A percentile compares a stretch with the other conserved stretches of the same genome.
These are phyloP conservation scores for Arabidopsis hybrid DNA, from an alignment of 441 rosid species.

Conservation along the genomic window DNA sequence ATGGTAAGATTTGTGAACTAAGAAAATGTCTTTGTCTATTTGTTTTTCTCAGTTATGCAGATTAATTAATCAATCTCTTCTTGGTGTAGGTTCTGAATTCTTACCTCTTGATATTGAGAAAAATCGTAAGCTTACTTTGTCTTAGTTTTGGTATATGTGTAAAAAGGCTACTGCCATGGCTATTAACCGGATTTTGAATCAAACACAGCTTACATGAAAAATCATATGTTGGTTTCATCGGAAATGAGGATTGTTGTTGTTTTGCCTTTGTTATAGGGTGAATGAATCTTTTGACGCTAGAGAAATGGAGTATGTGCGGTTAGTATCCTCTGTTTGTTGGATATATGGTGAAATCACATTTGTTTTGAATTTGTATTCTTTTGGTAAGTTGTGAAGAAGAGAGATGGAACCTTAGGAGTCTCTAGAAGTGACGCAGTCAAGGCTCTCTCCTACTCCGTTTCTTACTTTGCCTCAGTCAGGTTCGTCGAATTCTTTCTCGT, in stretches of 20 bases:
- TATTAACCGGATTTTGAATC: constrained; percentile 13
- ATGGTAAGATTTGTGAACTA: constrained; percentile 57
- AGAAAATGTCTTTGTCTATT: not conserved
- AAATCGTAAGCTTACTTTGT: constrained; percentile 31
- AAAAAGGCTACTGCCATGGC: not conserved
- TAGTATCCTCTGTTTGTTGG: too few species aligned
- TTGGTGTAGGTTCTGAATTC: constrained; percentile 41
- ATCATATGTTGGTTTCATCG: constrained; percentile 31
- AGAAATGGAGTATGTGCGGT: too few species aligned
- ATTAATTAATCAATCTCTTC: not conserved
- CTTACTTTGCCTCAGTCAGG: too few species aligned
- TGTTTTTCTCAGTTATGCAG: not conserved
- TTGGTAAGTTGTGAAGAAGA: too few species aligned
- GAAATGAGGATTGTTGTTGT: constrained; percentile 39
- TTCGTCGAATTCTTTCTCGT: too few species aligned
- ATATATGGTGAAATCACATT: too few species aligned
- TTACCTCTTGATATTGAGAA: constrained; percentile 38
- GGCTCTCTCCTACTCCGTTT: too few species aligned
- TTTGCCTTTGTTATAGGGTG: too few species aligned
- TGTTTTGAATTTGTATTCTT: too few species aligned
- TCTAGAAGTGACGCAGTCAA: too few species aligned
- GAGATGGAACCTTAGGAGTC: too few species aligned
- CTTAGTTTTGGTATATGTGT: not conserved
- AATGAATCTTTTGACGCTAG: too few species aligned
- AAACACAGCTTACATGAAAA: constrained; percentile 35